Percentiles rank a stretch among this genome's conserved stretches.
Evolutionary conservation across 2,329 filamentous ascomycete genomes (phyloP).

Genomic region (Ophiosphaerella herpotricha): DNA sequence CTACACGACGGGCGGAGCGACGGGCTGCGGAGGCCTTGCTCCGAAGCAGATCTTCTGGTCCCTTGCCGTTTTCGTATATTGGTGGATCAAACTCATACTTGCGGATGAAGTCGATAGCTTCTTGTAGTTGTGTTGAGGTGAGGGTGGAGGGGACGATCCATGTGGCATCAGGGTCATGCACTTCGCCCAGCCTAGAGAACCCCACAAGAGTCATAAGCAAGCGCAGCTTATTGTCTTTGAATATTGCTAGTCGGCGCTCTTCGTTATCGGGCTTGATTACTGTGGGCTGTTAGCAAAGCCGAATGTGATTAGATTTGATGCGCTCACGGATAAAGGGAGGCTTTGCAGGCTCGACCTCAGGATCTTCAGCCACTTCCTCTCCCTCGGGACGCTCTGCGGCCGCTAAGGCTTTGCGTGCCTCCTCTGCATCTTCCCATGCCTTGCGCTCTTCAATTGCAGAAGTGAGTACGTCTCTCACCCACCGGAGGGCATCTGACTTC

Average conservation of each 20-base stretch:
- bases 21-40: constrained; percentile 63
- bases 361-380: constrained; percentile 35
- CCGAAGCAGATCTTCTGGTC: constrained; percentile 78
- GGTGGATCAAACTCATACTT: constrained; percentile 79
- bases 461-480: constrained; percentile 75
- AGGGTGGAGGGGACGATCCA: constrained; percentile 78
- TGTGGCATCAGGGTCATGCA: constrained; percentile 74
- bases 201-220: constrained; percentile 80
- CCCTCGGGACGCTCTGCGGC: constrained; percentile 39
- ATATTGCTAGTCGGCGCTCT: constrained; percentile 72
- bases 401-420: constrained; percentile 56
- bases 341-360: constrained; percentile 39
- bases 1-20: constrained; percentile 52
- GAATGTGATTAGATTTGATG: constrained; percentile 9
- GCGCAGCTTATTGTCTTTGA: constrained; percentile 86
- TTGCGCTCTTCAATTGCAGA: constrained; percentile 73
- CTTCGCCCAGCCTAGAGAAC: constrained; percentile 66
- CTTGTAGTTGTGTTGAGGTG: constrained; percentile 67
- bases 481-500: constrained; percentile 74
- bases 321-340: constrained; percentile 52
- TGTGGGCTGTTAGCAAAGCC: constrained; percentile 21
- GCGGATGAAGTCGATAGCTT: constrained; percentile 73
- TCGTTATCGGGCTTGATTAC: constrained; percentile 64
- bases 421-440: constrained; percentile 75
- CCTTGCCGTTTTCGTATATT: constrained; percentile 73